Percentiles rank a stretch among this genome's conserved stretches.
phyloP scores from a whole-genome alignment of 768 basidiomycete genomes.

The Fomitopsis pulvina region DNA sequence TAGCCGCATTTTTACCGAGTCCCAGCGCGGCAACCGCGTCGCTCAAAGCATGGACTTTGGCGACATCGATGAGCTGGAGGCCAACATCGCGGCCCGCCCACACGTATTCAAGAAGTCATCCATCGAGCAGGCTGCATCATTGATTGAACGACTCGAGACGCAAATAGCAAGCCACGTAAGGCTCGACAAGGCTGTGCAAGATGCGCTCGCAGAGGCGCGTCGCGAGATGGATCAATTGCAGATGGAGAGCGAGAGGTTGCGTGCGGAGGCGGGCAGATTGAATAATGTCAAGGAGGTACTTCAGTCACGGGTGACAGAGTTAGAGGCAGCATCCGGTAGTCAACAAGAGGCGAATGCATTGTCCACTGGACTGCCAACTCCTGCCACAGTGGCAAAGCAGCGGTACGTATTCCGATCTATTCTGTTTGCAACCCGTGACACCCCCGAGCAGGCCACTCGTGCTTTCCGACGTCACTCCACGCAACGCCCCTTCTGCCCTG shows the following conservation, averaged over 20 bases:
- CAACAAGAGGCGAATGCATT: neutral
- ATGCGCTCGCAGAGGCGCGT: slow-evolving; percentile 9
- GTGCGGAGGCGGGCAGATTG: slow-evolving; percentile 1
- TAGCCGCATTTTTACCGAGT: slow-evolving; percentile 32
- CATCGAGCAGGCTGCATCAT: slow-evolving; percentile 10
- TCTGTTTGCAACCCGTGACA: neutral
- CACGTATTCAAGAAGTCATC: slow-evolving; percentile 7
- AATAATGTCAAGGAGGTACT: neutral
- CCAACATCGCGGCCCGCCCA: slow-evolving; percentile 10
- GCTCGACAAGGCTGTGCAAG: slow-evolving; percentile 7
- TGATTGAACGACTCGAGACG: slow-evolving; percentile 7
- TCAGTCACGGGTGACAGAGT: neutral
- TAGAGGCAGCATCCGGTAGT: neutral
- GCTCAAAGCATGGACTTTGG: slow-evolving; percentile 39
- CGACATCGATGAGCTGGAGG: slow-evolving; percentile 36
- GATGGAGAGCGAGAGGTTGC: slow-evolving; percentile 8
- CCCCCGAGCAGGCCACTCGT: neutral
- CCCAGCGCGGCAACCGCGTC: slow-evolving; percentile 31
- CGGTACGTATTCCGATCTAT: neutral
- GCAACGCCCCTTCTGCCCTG: neutral
- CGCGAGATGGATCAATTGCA: slow-evolving; percentile 7
- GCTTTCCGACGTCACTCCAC: neutral
- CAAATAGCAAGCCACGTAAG: slow-evolving; percentile 10
- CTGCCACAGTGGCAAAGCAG: neutral
- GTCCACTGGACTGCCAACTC: slow-evolving; percentile 1